Base-by-base conservation (phyloP, 257 asterid species). In the Jacaranda mimosifolia region DNA sequence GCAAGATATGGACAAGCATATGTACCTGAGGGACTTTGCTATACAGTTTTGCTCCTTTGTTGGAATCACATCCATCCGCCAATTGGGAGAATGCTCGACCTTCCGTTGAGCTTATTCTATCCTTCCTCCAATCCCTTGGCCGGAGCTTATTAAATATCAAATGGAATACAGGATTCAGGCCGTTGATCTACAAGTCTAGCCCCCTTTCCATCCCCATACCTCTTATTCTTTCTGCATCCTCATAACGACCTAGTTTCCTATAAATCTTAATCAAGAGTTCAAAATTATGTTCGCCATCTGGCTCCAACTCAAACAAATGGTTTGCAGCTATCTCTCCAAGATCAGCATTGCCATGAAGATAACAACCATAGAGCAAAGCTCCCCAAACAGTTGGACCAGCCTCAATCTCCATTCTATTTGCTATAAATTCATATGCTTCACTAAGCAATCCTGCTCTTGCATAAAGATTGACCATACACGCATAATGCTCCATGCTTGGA, bases 341-440 rank as follows among this genome's bases (percentile, higher is more conserved):
- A 35, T 81, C 87, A 13, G 77, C 84, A 62, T 88, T 87, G 15
- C 92, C 90, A 68, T 86, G 91, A 74, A 86, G 85, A 74, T 73
- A 88, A 83, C 98, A 94, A 51, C 94, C 95, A 55, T 88, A 90
- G 3, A 94, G 91, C 86, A 94, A 82, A 0, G 98, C 97, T 19
- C 99, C 99, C 98, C 97, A 94, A 9, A 91, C 92, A 17, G 96
- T 86, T 14, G 96, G 88, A 19, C 98, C 96, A 21, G 93, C 94
- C 79, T 87, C 88, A 6, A 78, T 66, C 71, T 85, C 90, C 89
- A 91, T 92, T 58, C 62, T 74, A 0, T 79, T 83, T 70, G 26
- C 68, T 39, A 92, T 79, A 56, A 94, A 63, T 21, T 84, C 85
- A 68, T 84, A 80, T 10, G 97, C 98, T 81, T 87, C 75, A 5